phyloP scores from a whole-genome alignment of 2,329 filamentous ascomycete species.

The Aspergillus phoenicis region DNA sequence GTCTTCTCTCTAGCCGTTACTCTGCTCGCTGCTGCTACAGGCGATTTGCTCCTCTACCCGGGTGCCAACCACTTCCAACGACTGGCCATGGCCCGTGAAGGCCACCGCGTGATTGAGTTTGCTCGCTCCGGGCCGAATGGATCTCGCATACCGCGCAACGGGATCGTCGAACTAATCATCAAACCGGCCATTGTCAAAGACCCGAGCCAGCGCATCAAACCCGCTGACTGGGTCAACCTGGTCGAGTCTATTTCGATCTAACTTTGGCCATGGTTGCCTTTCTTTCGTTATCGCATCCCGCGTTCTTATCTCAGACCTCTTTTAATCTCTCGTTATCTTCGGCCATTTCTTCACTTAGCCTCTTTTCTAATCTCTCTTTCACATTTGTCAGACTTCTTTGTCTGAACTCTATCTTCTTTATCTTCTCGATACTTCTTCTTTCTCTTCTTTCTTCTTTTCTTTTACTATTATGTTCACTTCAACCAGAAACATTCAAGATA shows the following conservation, averaged over 20 bases:
- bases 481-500: not conserved
- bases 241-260: slow-evolving; percentile 13
- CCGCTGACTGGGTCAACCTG: slow-evolving; percentile 37
- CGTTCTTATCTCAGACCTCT: not conserved
- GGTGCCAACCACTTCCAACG: slow-evolving; percentile 44
- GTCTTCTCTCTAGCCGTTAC: slow-evolving; percentile 52
- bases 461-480: not conserved
- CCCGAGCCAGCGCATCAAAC: slow-evolving; percentile 33
- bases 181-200: slow-evolving; percentile 45
- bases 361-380: not conserved
- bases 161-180: slow-evolving; percentile 43
- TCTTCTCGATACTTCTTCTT: not conserved
- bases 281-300: not conserved
- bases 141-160: slow-evolving; percentile 42
- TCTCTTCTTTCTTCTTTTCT: not conserved
- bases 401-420: not conserved
- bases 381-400: not conserved
- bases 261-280: not conserved
- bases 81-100: slow-evolving; percentile 48
- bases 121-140: slow-evolving; percentile 42
- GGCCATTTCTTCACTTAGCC: not conserved
- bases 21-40: slow-evolving; percentile 48
- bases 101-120: slow-evolving; percentile 47
- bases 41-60: slow-evolving; percentile 48
- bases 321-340: not conserved